phyloP scores from a whole-genome alignment of 1,284 basidiomycete species.

The Mycena sp. region DNA sequence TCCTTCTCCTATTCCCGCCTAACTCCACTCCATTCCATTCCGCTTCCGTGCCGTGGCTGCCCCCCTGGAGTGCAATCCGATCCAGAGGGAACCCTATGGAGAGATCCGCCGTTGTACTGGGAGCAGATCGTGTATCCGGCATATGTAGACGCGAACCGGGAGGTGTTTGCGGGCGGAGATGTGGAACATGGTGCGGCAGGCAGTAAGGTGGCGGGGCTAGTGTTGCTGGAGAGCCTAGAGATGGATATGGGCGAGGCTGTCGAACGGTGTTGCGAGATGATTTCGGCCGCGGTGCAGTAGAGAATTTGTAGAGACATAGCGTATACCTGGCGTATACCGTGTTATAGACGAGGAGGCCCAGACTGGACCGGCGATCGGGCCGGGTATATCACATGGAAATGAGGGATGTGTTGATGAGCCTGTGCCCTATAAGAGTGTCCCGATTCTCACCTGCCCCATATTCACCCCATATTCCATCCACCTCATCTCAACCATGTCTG shows the following conservation, averaged over 20 bases:
- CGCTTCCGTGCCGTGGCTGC: conserved; percentile 27
- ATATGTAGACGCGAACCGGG: conserved; percentile 84
- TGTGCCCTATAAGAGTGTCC: not conserved
- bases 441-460: conserved; percentile 29
- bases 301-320: too few species aligned
- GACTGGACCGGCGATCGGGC: too few species aligned
- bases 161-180: conserved; percentile 79
- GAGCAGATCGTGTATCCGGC: conserved; percentile 95
- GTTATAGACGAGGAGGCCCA: too few species aligned
- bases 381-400: not conserved
- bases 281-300: too few species aligned
- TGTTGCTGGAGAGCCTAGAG: conserved; percentile 69
- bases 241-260: conserved; percentile 75
- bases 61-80: conserved; percentile 79
- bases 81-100: conserved; percentile 88
- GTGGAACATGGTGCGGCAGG: conserved; percentile 75
- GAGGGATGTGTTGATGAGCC: too few species aligned
- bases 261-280: conserved; percentile 57
- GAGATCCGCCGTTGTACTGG: conserved; percentile 93
- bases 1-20: conserved; percentile 33
- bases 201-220: conserved; percentile 59
- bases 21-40: conserved; percentile 22
- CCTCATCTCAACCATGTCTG: conserved; percentile 56
- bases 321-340: too few species aligned
- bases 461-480: conserved; percentile 30